These are phyloP conservation scores for Debaryomyces coudertii DNA, from an alignment of 1,139 yeast genomes.

Conservation along the genomic window DNA sequence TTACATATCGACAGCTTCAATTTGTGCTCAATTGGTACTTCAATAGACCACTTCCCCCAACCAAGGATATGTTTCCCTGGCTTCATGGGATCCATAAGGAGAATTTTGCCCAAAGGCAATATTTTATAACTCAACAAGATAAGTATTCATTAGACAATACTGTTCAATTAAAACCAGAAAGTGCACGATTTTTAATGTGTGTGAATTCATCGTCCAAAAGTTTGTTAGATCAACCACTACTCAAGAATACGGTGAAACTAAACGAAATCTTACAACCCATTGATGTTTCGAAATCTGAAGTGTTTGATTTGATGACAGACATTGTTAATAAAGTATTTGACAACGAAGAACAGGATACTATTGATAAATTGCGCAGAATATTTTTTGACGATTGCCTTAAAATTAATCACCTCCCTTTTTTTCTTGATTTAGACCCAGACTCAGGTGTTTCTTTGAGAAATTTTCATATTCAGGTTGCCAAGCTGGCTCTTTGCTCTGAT, in stretches of 20 bases:
- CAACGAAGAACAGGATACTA: slow-evolving; percentile 11
- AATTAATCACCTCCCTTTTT: slow-evolving; percentile 53
- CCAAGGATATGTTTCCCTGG: slow-evolving; percentile 84
- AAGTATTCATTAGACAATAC: slow-evolving; percentile 7
- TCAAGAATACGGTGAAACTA: slow-evolving; percentile 66
- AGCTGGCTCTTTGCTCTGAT: slow-evolving; percentile 69
- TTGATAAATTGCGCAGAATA: slow-evolving; percentile 19
- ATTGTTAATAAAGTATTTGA: slow-evolving; percentile 24
- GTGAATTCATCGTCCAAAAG: slow-evolving; percentile 40
- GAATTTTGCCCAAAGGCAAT: slow-evolving; percentile 53
- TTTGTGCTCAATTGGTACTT: slow-evolving; percentile 50
- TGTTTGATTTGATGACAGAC: slow-evolving; percentile 25
- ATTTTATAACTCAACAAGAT: slow-evolving; percentile 37
- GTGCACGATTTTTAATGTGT: slow-evolving; percentile 52
- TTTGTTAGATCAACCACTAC: slow-evolving; percentile 18
- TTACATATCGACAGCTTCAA: slow-evolving; percentile 33
- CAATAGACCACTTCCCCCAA: slow-evolving; percentile 62
- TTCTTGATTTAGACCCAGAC: slow-evolving; percentile 63
- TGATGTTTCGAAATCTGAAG: slow-evolving; percentile 41
- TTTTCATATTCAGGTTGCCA: slow-evolving; percentile 76
- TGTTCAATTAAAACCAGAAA: slow-evolving; percentile 18
- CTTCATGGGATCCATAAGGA: slow-evolving; percentile 69
- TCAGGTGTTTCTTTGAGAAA: slow-evolving; percentile 72
- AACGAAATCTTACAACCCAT: slow-evolving; percentile 60
- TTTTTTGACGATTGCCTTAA: slow-evolving; percentile 47